phyloP scores from a whole-genome alignment of 495 filamentous ascomycete species.

The Trichoderma asperelloides region DNA sequence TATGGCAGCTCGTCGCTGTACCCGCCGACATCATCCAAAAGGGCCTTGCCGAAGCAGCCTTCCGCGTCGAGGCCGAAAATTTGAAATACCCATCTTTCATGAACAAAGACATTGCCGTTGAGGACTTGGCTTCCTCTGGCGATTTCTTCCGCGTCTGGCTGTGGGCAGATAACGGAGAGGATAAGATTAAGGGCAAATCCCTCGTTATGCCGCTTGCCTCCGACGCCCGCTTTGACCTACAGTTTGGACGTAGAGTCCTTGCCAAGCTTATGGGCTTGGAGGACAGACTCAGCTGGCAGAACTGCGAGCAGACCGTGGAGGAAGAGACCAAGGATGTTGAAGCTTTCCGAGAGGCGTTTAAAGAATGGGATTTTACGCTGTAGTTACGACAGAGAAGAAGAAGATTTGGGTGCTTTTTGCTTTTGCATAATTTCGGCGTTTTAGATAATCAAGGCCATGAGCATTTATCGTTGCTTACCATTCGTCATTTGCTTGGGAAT shows the following conservation, averaged over 20 bases:
- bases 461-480: too few relatives aligned
- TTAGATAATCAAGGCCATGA: too few relatives aligned
- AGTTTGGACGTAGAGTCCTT: slow-evolving; percentile 68
- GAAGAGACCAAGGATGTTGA: slow-evolving; percentile 76
- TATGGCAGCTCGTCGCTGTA: slow-evolving; percentile 92
- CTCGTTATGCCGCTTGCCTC: slow-evolving; percentile 39
- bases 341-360: slow-evolving; percentile 76
- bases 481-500: too few relatives aligned
- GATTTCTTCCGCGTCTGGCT: slow-evolving; percentile 86
- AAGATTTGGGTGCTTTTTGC: neutral
- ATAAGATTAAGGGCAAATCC: slow-evolving; percentile 35
- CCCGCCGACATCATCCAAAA: slow-evolving; percentile 51
- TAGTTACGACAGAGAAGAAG: neutral
- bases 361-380: slow-evolving; percentile 69
- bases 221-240: slow-evolving; percentile 46
- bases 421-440: neutral
- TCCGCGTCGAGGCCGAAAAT: slow-evolving; percentile 77
- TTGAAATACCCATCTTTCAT: slow-evolving; percentile 52
- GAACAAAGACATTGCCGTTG: slow-evolving; percentile 28
- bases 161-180: slow-evolving; percentile 45
- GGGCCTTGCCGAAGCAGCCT: slow-evolving; percentile 71
- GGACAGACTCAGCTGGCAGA: slow-evolving; percentile 65
- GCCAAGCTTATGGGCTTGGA: slow-evolving; percentile 78
- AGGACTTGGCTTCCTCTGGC: slow-evolving; percentile 39
- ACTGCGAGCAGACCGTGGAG: slow-evolving; percentile 64